These are phyloP conservation scores for Juglanconis sp. DNA, from an alignment of 2,329 filamentous ascomycete species.

Conservation along the genomic window DNA sequence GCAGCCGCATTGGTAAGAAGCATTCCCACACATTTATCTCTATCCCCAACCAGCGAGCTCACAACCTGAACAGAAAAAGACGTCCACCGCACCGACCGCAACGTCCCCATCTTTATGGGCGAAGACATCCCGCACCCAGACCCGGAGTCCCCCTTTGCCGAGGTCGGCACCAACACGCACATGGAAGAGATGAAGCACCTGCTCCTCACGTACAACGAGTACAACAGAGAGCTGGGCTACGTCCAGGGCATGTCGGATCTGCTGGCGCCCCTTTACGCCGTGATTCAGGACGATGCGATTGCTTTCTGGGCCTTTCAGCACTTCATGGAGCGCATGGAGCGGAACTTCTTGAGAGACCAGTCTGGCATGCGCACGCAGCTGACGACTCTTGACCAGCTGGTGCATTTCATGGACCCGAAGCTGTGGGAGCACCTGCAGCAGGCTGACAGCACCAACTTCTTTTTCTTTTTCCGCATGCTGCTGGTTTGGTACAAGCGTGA, in stretches of 20 bases:
- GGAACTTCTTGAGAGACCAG: constrained; percentile 93
- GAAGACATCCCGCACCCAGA: constrained; percentile 97
- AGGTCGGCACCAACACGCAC: constrained; percentile 91
- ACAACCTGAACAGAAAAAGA: constrained; percentile 74
- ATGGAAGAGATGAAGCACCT: constrained; percentile 99
- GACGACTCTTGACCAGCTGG: constrained; percentile 85
- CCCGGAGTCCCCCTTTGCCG: constrained; percentile 90
- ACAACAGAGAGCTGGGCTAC: constrained; percentile 92
- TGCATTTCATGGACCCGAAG: constrained; percentile 94
- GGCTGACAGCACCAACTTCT: constrained; percentile 96
- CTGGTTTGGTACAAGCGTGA: constrained; percentile 99
- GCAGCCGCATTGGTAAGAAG: constrained; percentile 79
- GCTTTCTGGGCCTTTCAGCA: constrained; percentile 95
- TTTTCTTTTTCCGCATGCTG: constrained; percentile 99
- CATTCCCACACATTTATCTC: no score
- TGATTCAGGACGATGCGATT: constrained; percentile 94
- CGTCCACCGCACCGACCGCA: constrained; percentile 93
- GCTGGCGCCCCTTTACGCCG: constrained; percentile 90
- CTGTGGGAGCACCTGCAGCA: constrained; percentile 86
- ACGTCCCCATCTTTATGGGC: constrained; percentile 90
- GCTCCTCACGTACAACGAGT: constrained; percentile 97
- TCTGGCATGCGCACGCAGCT: constrained; percentile 94
- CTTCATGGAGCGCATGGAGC: constrained; percentile 98
- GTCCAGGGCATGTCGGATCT: constrained; percentile 99
- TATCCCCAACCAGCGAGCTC: constrained; percentile 8